These are phyloP conservation scores for Myotisia sp. DNA, from an alignment of 2,329 filamentous ascomycete genomes.

Conservation along the genomic window DNA sequence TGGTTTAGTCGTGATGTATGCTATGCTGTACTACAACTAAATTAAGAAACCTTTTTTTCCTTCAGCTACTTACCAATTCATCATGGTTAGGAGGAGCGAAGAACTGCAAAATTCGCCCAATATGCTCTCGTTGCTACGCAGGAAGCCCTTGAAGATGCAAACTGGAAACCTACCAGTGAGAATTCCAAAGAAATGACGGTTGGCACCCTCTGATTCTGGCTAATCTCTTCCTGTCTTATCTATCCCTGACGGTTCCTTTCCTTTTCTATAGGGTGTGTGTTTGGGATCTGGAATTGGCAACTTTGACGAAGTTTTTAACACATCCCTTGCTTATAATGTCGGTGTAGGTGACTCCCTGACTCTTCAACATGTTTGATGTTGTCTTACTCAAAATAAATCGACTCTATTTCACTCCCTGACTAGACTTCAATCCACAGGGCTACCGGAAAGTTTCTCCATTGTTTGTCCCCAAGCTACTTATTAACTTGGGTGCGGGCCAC, in stretches of 20 bases:
- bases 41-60: background rate
- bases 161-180: constrained; percentile 50
- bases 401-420: too few relatives aligned
- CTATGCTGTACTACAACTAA: constrained; percentile 2
- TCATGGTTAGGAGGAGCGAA: constrained; percentile 44
- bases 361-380: background rate
- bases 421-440: too few relatives aligned
- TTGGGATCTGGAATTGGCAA: constrained; percentile 93
- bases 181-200: constrained; percentile 59
- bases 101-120: constrained; percentile 84
- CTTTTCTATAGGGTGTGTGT: constrained; percentile 55
- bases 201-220: constrained; percentile 12
- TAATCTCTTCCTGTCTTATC: too few relatives aligned
- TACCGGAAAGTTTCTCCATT: constrained; percentile 86
- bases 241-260: too few relatives aligned
- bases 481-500: constrained; percentile 89
- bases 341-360: constrained; percentile 40
- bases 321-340: constrained; percentile 59
- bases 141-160: constrained; percentile 73
- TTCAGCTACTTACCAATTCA: background rate
- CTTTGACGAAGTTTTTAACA: constrained; percentile 76
- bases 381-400: background rate
- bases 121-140: constrained; percentile 77
- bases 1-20: constrained; percentile 32
- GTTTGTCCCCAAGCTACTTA: constrained; percentile 83